Evolutionary conservation across 192 early-diverging fungal species (phyloP).

Genomic region (Coemansia sp.): DNA sequence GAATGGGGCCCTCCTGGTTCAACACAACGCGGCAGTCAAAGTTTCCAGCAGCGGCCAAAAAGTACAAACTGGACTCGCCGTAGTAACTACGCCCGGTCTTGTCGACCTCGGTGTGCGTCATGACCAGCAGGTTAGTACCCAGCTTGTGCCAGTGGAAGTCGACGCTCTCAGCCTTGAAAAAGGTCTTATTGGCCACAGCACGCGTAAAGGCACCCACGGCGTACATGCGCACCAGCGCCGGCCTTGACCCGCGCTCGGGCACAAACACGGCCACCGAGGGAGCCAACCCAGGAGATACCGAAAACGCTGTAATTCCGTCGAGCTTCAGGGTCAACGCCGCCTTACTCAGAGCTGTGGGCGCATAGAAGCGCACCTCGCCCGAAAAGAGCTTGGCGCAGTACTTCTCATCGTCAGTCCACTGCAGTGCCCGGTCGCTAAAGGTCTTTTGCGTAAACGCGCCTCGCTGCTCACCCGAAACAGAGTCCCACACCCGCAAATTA

Average conservation of each 20-base stretch:
- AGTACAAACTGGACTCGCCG: slow-evolving; percentile 94
- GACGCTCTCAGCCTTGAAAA: slow-evolving; percentile 92
- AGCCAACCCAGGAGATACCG: slow-evolving; percentile 83
- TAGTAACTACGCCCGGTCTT: slow-evolving; percentile 96
- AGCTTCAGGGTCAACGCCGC: slow-evolving; percentile 60
- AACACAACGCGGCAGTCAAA: slow-evolving; percentile 88
- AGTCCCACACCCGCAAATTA: slow-evolving; percentile 83
- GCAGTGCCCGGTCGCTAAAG: slow-evolving; percentile 74
- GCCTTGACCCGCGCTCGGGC: slow-evolving; percentile 77
- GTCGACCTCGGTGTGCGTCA: slow-evolving; percentile 95
- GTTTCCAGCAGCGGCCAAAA: slow-evolving; percentile 84
- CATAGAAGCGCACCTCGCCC: slow-evolving; percentile 87
- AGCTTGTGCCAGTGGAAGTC: slow-evolving; percentile 93
- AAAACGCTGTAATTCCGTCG: slow-evolving; percentile 81
- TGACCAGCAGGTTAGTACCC: slow-evolving; percentile 83
- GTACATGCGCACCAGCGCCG: slow-evolving; percentile 87
- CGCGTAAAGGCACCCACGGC: slow-evolving; percentile 70
- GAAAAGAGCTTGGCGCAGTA: slow-evolving; percentile 84
- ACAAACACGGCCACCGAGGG: slow-evolving; percentile 89
- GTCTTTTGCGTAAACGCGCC: slow-evolving; percentile 81
- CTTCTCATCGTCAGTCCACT: slow-evolving; percentile 93
- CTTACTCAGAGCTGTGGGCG: slow-evolving; percentile 29
- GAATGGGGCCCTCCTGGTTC: slow-evolving; percentile 88
- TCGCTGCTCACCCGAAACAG: slow-evolving; percentile 65
- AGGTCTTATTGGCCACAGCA: slow-evolving; percentile 85